Base-by-base conservation (phyloP, 2,329 filamentous ascomycete species). In the Pseudogymnoascus sp. region DNA sequence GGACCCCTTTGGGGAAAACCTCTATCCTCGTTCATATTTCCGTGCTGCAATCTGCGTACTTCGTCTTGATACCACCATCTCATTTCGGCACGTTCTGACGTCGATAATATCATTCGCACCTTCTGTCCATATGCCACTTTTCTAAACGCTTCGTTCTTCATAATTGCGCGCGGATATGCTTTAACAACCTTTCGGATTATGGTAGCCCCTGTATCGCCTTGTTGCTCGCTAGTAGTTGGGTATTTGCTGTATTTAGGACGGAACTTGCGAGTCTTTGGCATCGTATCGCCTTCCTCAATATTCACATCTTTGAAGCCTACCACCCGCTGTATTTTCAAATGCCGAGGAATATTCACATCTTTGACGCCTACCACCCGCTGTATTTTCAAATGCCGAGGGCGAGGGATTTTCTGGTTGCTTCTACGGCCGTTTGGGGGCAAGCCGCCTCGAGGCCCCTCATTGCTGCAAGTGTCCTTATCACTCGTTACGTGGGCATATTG, bases 81-180 rank as follows among this genome's bases (percentile, higher is more conserved):
- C 25, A 56, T 56, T 56, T 56, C 50, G 7, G 28, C 33, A 33
- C 50, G 50, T 35, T 56, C 50, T 14, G 28, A 33, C 25, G 50
- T 56, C 28, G 50, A 56, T 56, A 56, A 56, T 56, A 56, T 56
- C 50, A 12, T 35, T 10, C 50, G 50, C n/a, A 56, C 50, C 28
- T 56, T 56, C 50, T 56, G n/a, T 33, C 50, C 50, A 56, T 56
- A 56, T 56, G 50, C 5, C 5, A 56, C 28, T 56, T 56, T 56
- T 35, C 50, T 56, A 7, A 56, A 56, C 50, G 16, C 14, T 10
- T 35, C 5, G 12, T 33, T 2, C 28, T 33, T 16, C 18, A 21
- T 33, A 35, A 35, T 18, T 35, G 50, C 28, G 50, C 16, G 6
- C 5, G 50, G 50, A 33, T 33, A 56, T 33, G 28, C 50, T 21